These are phyloP conservation scores for Botrytis elliptica DNA, from an alignment of 2,329 filamentous ascomycete genomes.

Conservation along the genomic window DNA sequence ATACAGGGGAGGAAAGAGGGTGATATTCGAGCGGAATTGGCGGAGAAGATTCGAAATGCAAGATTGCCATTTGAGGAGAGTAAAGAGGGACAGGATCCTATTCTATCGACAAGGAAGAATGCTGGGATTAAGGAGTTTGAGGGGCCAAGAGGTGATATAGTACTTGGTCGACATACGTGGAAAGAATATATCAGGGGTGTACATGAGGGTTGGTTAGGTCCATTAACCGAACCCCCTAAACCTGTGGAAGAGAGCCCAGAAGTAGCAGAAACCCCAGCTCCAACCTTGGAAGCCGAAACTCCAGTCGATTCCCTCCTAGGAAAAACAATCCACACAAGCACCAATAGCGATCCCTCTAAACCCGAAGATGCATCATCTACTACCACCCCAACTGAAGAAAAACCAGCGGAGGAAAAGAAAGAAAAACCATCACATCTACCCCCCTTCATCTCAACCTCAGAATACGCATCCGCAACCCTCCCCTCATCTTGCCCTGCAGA, in stretches of 20 bases:
- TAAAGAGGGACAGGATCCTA: conserved; percentile 52
- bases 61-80: conserved; percentile 47
- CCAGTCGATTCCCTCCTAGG: conserved; percentile 32
- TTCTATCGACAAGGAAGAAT: conserved; percentile 62
- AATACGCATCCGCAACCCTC: conserved; percentile 67
- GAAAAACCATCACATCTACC: conserved; percentile 61
- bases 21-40: conserved; percentile 83
- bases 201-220: conserved; percentile 95
- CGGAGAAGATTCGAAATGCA: conserved; percentile 77
- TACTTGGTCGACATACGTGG: conserved; percentile 91
- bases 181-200: conserved; percentile 93
- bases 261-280: not conserved
- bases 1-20: conserved; percentile 89
- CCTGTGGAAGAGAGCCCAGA: conserved; percentile 33
- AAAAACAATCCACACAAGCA: conserved; percentile 34
- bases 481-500: conserved; percentile 65
- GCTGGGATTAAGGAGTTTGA: conserved; percentile 69
- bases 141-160: conserved; percentile 77
- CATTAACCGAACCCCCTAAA: conserved; percentile 62
- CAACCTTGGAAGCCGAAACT: conserved; percentile 11
- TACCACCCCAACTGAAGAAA: conserved; percentile 23
- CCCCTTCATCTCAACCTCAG: conserved; percentile 70
- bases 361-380: conserved; percentile 22
- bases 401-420: conserved; percentile 49
- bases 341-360: conserved; percentile 29